A percentile compares a stretch with the other conserved stretches of the same genome.
These are phyloP conservation scores for Alternaria incomplexa DNA, from an alignment of 2,329 filamentous ascomycete species.

Conservation along the genomic window DNA sequence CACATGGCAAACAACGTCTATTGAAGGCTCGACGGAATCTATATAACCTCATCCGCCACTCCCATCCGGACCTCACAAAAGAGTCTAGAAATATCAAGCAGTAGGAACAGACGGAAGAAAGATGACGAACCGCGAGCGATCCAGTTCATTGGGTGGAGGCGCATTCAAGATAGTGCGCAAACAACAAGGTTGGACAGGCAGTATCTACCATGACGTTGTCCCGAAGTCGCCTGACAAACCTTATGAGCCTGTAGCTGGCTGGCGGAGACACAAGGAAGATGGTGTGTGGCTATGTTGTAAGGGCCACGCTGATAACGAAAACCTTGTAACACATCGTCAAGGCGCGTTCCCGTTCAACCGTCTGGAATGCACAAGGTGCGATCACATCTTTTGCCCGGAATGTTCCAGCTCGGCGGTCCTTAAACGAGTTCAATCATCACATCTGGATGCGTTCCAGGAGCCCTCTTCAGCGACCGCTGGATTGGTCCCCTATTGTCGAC, in stretches of 20 bases:
- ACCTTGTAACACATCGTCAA: constrained; percentile 9
- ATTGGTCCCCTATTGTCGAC: background rate
- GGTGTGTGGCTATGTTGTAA: constrained; percentile 20
- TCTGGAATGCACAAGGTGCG: background rate
- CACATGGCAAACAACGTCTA: background rate
- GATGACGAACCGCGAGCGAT: background rate
- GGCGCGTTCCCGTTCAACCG: background rate
- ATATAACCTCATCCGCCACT: background rate
- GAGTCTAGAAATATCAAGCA: background rate
- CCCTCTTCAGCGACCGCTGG: background rate
- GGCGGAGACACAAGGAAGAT: background rate
- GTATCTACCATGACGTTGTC: background rate
- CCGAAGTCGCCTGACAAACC: background rate
- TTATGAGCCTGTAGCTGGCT: background rate
- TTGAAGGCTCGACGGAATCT: background rate
- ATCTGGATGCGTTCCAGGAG: background rate
- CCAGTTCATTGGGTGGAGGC: background rate
- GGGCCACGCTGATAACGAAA: constrained; percentile 11
- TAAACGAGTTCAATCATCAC: background rate
- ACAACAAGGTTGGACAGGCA: background rate
- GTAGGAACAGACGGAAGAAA: background rate
- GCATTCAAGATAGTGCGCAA: background rate
- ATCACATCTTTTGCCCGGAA: background rate
- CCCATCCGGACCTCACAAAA: background rate
- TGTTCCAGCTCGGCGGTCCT: background rate